phyloP scores from a whole-genome alignment of 2,329 filamentous ascomycete species.

The Coleophoma eucalyptorum region DNA sequence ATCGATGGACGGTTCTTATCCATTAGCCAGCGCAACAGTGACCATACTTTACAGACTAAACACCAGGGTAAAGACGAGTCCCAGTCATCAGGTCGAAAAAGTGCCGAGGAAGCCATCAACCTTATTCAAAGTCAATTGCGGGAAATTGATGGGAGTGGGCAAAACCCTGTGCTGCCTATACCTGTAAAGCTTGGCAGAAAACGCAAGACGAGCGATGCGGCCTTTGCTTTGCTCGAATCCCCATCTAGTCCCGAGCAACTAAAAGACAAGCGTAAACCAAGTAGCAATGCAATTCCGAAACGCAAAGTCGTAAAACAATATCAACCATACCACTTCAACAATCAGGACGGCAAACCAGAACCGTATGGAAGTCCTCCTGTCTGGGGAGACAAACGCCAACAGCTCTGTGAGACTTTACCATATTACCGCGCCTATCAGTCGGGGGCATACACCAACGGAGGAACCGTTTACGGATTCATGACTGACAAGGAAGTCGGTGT shows the following conservation, averaged over 20 bases:
- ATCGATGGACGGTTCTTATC: no score
- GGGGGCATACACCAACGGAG: conserved; percentile 48
- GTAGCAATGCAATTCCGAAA: neutral
- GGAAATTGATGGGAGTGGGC: no score
- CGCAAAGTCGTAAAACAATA: neutral
- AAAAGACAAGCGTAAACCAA: neutral
- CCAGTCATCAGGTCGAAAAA: no score
- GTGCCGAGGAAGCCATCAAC: no score
- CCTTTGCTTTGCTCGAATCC: neutral
- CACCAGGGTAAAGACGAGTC: no score
- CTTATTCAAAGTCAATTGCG: no score
- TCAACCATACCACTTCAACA: conserved; percentile 4
- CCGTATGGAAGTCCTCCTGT: conserved; percentile 37
- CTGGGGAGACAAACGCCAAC: conserved; percentile 54
- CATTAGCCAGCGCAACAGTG: no score
- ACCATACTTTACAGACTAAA: no score
- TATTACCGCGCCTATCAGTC: conserved; percentile 61
- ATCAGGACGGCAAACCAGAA: conserved; percentile 13
- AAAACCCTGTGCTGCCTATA: no score
- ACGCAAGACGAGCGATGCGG: neutral
- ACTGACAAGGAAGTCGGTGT: conserved; percentile 50
- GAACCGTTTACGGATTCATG: conserved; percentile 52
- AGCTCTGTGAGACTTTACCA: conserved; percentile 58
- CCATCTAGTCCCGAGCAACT: neutral
- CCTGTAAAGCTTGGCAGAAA: neutral